These are phyloP conservation scores for Cordyceps fumosorosea DNA, from an alignment of 2,329 filamentous ascomycete species.

Conservation along the genomic window DNA sequence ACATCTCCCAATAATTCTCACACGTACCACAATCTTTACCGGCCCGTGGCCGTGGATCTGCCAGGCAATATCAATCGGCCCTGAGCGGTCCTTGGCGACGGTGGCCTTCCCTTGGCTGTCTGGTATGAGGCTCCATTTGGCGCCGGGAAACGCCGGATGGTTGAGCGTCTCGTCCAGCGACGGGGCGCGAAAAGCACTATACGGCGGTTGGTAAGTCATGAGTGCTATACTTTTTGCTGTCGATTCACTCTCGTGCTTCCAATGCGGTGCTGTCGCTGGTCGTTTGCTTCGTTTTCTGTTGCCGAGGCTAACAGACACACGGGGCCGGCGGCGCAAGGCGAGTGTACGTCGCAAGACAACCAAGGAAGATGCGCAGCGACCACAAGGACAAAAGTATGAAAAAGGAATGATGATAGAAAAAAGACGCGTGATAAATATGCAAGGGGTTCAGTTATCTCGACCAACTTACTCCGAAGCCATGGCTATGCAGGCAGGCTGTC, in stretches of 20 bases:
- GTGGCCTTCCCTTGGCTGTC: slow-evolving; percentile 52
- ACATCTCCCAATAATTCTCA: background rate
- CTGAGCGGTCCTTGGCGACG: slow-evolving; percentile 65
- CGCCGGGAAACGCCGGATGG: slow-evolving; percentile 61
- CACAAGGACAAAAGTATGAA: background rate
- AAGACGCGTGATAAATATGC: background rate
- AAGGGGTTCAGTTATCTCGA: background rate
- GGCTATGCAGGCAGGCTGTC: background rate
- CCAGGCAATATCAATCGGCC: slow-evolving; percentile 69
- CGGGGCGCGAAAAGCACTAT: slow-evolving; percentile 24
- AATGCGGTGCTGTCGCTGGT: background rate
- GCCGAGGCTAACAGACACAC: slow-evolving; percentile 9
- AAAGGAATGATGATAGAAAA: background rate
- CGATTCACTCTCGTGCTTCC: background rate
- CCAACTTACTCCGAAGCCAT: slow-evolving; percentile 9
- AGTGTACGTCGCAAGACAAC: no score
- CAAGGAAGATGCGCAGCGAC: background rate
- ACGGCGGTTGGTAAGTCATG: background rate
- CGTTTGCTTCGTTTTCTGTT: background rate
- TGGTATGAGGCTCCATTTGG: slow-evolving; percentile 64
- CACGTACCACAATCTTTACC: slow-evolving; percentile 64
- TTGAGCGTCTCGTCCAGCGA: slow-evolving; percentile 52
- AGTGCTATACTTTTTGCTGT: background rate
- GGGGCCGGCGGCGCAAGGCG: background rate
- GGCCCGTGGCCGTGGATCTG: slow-evolving; percentile 73